Conservation (phyloP, 1,284 basidiomycete species). For the Fistulina hepatica region DNA sequence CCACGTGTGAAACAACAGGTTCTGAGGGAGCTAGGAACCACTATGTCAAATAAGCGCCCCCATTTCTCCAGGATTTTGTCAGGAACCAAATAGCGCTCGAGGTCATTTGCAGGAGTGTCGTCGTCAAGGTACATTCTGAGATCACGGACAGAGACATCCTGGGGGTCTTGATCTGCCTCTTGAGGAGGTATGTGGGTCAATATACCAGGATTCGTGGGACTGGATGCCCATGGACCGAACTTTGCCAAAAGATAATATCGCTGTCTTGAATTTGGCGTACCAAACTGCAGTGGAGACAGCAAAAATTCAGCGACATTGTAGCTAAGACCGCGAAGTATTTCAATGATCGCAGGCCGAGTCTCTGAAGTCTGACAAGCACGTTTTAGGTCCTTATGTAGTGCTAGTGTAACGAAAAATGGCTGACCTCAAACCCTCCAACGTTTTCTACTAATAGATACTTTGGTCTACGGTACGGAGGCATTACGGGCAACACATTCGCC, state of each 20-base stretch:
- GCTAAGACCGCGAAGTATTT: constrained; percentile 36
- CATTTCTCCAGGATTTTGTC: constrained; percentile 60
- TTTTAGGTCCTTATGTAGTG: constrained; percentile 7
- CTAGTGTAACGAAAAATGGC: constrained; percentile 4
- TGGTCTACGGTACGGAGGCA: constrained; percentile 40
- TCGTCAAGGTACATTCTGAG: constrained; percentile 5
- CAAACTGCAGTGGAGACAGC: constrained; percentile 64
- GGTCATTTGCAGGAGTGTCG: background rate
- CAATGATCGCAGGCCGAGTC: constrained; percentile 43
- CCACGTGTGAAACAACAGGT: constrained; percentile 74
- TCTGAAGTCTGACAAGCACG: constrained; percentile 39
- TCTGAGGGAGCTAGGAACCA: constrained; percentile 46
- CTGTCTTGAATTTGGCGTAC: constrained; percentile 67
- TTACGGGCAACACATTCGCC: constrained; percentile 48
- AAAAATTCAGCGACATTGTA: constrained; percentile 54
- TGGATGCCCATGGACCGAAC: constrained; percentile 28
- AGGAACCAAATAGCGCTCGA: constrained; percentile 30
- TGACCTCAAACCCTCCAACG: constrained; percentile 73
- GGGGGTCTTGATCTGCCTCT: no score
- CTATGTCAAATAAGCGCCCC: constrained; percentile 70
- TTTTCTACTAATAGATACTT: constrained; percentile 60
- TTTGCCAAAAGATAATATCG: constrained; percentile 72
- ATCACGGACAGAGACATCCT: constrained; percentile 2
- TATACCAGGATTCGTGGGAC: constrained; percentile 10
- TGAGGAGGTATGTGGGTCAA: no score